phyloP scores from a whole-genome alignment of 78 protist genomes.

The Emiliania huxleyi region DNA sequence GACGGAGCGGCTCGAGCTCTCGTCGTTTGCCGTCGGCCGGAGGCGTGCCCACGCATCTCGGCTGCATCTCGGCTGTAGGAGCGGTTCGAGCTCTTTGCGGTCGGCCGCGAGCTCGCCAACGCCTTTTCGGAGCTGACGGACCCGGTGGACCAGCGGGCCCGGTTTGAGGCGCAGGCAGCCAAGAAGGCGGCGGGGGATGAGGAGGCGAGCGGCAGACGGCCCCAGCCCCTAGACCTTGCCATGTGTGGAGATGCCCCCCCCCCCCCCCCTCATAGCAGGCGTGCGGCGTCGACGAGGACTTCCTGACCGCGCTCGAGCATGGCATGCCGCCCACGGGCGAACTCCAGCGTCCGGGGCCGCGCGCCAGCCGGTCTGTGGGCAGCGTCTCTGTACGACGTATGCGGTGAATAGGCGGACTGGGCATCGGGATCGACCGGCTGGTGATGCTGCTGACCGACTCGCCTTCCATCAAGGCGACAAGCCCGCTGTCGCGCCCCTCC shows the following conservation, averaged over 20 bases:
- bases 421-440: constrained; percentile 74
- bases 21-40: constrained; percentile 38
- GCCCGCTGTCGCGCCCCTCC: too few species aligned
- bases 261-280: too few species aligned
- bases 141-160: constrained; percentile 68
- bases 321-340: not conserved
- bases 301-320: constrained; percentile 42
- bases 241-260: too few species aligned
- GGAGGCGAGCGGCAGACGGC: too few species aligned
- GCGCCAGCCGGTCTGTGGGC: too few species aligned
- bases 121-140: constrained; percentile 73
- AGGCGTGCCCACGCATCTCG: constrained; percentile 58
- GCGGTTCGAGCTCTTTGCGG: constrained; percentile 67
- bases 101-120: constrained; percentile 61
- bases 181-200: constrained; percentile 63
- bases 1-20: not conserved
- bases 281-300: constrained; percentile 50
- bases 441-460: constrained; percentile 61
- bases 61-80: too few species aligned
- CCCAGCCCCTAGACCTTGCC: too few species aligned
- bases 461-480: constrained; percentile 52
- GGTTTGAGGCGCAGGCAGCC: constrained; percentile 44
- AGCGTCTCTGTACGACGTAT: not conserved
- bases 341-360: too few species aligned
- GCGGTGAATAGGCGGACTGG: constrained; percentile 47